Conservation (phyloP, 805 yeast species). For the Saturnispora diversa region DNA sequence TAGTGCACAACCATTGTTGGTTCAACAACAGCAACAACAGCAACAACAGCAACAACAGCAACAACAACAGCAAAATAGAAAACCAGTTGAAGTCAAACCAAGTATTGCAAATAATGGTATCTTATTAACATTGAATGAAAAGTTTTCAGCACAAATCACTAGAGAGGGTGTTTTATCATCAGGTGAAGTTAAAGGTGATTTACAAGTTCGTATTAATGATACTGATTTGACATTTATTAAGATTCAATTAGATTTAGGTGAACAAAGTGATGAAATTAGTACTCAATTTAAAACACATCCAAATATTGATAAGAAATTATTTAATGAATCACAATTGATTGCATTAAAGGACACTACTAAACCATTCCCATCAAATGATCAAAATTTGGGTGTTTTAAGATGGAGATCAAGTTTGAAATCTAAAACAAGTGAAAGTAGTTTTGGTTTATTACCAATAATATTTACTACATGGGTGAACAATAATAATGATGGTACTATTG, state of each 20-base stretch:
- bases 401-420: conserved; percentile 70
- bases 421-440: conserved; percentile 43
- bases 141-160: conserved; percentile 63
- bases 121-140: conserved; percentile 68
- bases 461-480: conserved; percentile 80
- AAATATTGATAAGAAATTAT: conserved; percentile 75
- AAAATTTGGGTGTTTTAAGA: conserved; percentile 82
- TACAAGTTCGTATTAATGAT: conserved; percentile 80
- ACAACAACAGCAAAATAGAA: conserved; percentile 11
- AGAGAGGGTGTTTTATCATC: conserved; percentile 72
- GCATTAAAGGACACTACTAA: conserved; percentile 70
- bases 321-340: conserved; percentile 48
- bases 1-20: conserved; percentile 26
- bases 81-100: conserved; percentile 21
- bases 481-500: conserved; percentile 50
- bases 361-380: conserved; percentile 87
- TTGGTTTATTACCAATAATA: conserved; percentile 52
- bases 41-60: conserved; percentile 18
- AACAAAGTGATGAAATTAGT: conserved; percentile 36
- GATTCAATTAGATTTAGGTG: conserved; percentile 44
- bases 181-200: conserved; percentile 82
- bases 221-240: conserved; percentile 60
- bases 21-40: conserved; percentile 21
- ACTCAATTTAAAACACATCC: conserved; percentile 91
- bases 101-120: conserved; percentile 62